Evolutionary conservation across 2,329 filamentous ascomycete genomes (phyloP), one percentile per base, ranked within the genome.

Genomic region (Trichoderma koningii): DNA sequence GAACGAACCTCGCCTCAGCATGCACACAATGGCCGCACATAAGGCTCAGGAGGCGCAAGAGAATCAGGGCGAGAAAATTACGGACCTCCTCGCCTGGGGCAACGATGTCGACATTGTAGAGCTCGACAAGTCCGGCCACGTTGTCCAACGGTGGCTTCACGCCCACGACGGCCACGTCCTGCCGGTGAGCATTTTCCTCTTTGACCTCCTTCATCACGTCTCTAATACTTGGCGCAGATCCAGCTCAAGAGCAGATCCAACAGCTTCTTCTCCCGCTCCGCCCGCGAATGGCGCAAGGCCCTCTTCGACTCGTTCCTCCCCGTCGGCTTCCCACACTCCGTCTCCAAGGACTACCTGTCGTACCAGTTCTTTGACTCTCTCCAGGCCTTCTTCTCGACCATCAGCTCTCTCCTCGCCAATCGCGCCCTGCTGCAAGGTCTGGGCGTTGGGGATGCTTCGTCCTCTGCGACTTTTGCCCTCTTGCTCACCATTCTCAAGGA

Each of bases 251-350:
- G 66, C 2, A 68, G 64, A 21, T 66, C 69, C 9, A 73, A 70
- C 45, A 66, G 70, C 41, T 65, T 71, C 41, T 69, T 75, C 21
- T 71, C 70, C 10, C 71, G 72, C 5, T 76, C 72, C 2, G 56
- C 76, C 10, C 66, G 70, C 10, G 75, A 75, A 59, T 77, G 75
- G 74, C 72, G 72, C 67, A 81, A 80, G 67, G 73, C 74, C 9
- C 73, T 93, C 17, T 71, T 68, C 48, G 88, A 92, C 69, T 85
- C 93, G 30, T 96, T 97, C 73, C 82, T 97, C 1, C 93, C 93
- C 0, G 88, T 90, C 1, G 93, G 93, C n/a, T 97, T 89, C 76
- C 93, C 93, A 0, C 86, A 93, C 69, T 95, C 89, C 55, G 93
- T 97, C 34, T 94, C 90, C 1, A 80, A 86, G 15, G 93, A 97